Percentiles rank a stretch among this genome's conserved stretches.
Evolutionary conservation across 495 filamentous ascomycete genomes (phyloP).

Genomic region (Zalerion maritima): DNA sequence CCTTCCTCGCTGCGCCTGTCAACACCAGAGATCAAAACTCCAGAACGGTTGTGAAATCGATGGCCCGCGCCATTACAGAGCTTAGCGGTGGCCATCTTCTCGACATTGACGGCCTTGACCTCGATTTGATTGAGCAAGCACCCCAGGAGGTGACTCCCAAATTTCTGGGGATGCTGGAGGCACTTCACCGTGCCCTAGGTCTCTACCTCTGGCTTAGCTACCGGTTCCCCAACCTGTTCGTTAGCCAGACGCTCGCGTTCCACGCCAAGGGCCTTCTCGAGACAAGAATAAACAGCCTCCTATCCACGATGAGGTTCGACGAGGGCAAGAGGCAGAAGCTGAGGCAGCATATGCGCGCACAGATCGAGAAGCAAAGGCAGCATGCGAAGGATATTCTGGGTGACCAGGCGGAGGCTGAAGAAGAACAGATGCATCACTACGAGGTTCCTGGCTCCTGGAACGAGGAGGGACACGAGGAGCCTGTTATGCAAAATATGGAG

Average conservation of each 20-base stretch:
- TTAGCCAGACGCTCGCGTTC: constrained; percentile 57
- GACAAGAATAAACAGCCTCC: constrained; percentile 51
- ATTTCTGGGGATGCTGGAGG: constrained; percentile 56
- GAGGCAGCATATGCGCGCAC: constrained; percentile 9
- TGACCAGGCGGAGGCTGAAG: constrained; percentile 3
- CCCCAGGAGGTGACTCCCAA: too few species aligned
- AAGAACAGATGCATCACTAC: constrained; percentile 2
- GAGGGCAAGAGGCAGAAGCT: constrained; percentile 6
- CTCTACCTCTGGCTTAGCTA: constrained; percentile 78
- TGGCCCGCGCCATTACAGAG: constrained; percentile 53
- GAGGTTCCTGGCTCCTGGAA: constrained; percentile 16
- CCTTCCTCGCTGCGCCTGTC: constrained; percentile 58
- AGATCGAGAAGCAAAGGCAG: constrained; percentile 5
- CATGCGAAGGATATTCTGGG: constrained; percentile 9
- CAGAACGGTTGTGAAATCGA: constrained; percentile 32
- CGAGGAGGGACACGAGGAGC: constrained; percentile 19
- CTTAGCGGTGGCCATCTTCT: constrained; percentile 47
- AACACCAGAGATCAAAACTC: constrained; percentile 21
- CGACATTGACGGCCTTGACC: constrained; percentile 45
- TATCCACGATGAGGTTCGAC: constrained; percentile 27
- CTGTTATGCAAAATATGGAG: too few species aligned
- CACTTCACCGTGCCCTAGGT: constrained; percentile 65
- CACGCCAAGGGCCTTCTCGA: constrained; percentile 73
- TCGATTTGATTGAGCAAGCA: constrained; percentile 50
- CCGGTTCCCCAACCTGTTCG: constrained; percentile 63